These are phyloP conservation scores for Avicennia marina DNA, from an alignment of 257 asterid genomes.

Conservation along the genomic window DNA sequence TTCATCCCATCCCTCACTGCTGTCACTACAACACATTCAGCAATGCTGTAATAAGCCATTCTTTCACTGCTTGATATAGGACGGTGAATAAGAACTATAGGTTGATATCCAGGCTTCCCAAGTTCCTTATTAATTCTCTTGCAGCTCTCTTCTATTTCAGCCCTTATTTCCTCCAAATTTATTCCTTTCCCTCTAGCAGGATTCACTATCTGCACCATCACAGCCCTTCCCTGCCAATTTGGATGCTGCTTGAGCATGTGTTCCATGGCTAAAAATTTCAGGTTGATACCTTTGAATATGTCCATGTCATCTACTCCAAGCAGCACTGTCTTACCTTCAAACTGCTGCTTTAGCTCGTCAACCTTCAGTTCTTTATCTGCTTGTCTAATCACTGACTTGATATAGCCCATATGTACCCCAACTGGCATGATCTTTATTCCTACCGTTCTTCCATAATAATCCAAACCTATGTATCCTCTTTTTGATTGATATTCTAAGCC, in stretches of 20 bases:
- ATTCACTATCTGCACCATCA: constrained; percentile 75
- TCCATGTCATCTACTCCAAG: constrained; percentile 95
- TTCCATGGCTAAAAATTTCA: constrained; percentile 87
- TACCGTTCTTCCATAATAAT: constrained; percentile 83
- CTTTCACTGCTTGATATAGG: constrained; percentile 67
- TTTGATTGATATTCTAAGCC: constrained; percentile 88
- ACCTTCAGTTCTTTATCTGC: constrained; percentile 62
- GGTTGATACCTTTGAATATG: constrained; percentile 83
- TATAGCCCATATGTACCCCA: constrained; percentile 87
- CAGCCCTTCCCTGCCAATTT: constrained; percentile 83
- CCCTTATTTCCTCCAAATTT: constrained; percentile 54
- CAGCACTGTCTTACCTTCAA: constrained; percentile 68
- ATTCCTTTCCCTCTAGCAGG: constrained; percentile 80
- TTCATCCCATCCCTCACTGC: constrained; percentile 97
- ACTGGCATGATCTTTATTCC: constrained; percentile 95
- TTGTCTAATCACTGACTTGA: constrained; percentile 69
- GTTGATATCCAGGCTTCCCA: constrained; percentile 78
- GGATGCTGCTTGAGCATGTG: constrained; percentile 80
- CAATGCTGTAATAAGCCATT: constrained; percentile 79
- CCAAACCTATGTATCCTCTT: constrained; percentile 91
- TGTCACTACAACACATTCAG: constrained; percentile 90
- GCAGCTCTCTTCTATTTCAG: constrained; percentile 71
- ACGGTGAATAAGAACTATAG: constrained; percentile 53
- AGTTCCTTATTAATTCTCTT: constrained; percentile 59
- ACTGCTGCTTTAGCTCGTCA: constrained; percentile 65